phyloP scores from a whole-genome alignment of 2,329 filamentous ascomycete genomes.

The Trichoderma pleuroti region DNA sequence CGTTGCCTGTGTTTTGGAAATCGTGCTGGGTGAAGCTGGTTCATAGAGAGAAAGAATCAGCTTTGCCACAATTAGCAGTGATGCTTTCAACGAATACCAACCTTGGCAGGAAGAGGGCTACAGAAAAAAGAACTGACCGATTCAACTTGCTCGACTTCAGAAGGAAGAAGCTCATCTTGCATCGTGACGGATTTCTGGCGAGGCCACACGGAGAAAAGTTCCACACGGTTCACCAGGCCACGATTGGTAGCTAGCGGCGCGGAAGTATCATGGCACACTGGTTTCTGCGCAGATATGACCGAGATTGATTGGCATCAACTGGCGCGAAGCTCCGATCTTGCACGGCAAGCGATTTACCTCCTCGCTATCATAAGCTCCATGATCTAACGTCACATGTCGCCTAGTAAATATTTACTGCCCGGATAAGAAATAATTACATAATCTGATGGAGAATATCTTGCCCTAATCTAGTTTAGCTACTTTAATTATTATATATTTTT shows the following conservation, averaged over 20 bases:
- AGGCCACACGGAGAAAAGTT: not conserved
- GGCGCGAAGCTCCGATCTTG: not conserved
- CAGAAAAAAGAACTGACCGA: constrained; percentile 23
- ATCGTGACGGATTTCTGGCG: constrained; percentile 18
- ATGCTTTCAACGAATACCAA: not conserved
- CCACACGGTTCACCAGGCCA: not conserved
- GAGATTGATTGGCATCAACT: not conserved
- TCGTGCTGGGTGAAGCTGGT: constrained; percentile 46
- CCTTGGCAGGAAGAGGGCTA: not conserved
- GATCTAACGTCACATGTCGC: not conserved
- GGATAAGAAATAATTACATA: not conserved
- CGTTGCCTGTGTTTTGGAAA: constrained; percentile 61
- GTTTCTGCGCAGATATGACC: not conserved
- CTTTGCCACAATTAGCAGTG: constrained; percentile 28
- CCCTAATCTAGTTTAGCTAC: not conserved
- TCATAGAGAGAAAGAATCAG: constrained; percentile 53
- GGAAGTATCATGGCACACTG: not conserved
- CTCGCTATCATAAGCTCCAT: not conserved
- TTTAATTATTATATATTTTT: not conserved
- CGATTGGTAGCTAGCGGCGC: not conserved
- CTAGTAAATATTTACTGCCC: not conserved
- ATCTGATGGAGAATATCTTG: not conserved
- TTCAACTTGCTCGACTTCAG: constrained; percentile 27
- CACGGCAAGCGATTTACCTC: not conserved
- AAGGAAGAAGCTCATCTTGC: constrained; percentile 22